Evolutionary conservation across 2,329 filamentous ascomycete species (phyloP).

Genomic region (Myriosclerotinia duriaeana): DNA sequence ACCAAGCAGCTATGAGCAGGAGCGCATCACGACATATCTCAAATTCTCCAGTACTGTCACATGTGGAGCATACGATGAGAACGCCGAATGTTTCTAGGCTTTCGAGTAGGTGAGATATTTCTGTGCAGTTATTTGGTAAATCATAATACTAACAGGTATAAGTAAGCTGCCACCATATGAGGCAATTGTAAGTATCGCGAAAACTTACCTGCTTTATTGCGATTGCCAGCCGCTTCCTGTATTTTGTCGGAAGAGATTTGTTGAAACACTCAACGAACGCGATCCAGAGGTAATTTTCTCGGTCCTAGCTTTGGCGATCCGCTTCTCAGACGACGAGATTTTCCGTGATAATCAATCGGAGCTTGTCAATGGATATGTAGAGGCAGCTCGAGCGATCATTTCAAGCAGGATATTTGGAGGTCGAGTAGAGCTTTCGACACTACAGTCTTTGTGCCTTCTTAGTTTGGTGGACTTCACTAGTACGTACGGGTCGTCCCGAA

Average conservation of each 20-base stretch:
- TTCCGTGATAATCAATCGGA: slow-evolving; percentile 31
- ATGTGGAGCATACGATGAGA: slow-evolving; percentile 2
- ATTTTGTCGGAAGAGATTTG: slow-evolving; percentile 46
- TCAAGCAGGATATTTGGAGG: slow-evolving; percentile 43
- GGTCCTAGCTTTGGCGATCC: slow-evolving; percentile 45
- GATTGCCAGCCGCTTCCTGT: slow-evolving; percentile 52
- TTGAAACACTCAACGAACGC: slow-evolving; percentile 44
- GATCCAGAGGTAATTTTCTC: slow-evolving; percentile 42
- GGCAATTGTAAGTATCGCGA: slow-evolving; percentile 43
- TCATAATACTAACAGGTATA: background rate
- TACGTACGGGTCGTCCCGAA: slow-evolving; percentile 27
- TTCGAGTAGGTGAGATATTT: slow-evolving; percentile 26
- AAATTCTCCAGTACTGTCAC: slow-evolving; percentile 13
- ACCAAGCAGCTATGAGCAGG: slow-evolving; percentile 29
- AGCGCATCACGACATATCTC: slow-evolving; percentile 23
- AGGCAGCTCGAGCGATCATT: slow-evolving; percentile 39
- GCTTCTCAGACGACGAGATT: slow-evolving; percentile 44
- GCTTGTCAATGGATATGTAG: slow-evolving; percentile 43
- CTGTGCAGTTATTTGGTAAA: background rate
- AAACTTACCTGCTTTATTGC: slow-evolving; percentile 49
- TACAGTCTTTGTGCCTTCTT: slow-evolving; percentile 44
- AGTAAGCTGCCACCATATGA: slow-evolving; percentile 44
- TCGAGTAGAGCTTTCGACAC: slow-evolving; percentile 42
- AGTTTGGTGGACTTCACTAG: slow-evolving; percentile 44
- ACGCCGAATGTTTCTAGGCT: slow-evolving; percentile 17